Conservation (phyloP, 129 eudicot species). For the Pulicaria dysenterica region DNA sequence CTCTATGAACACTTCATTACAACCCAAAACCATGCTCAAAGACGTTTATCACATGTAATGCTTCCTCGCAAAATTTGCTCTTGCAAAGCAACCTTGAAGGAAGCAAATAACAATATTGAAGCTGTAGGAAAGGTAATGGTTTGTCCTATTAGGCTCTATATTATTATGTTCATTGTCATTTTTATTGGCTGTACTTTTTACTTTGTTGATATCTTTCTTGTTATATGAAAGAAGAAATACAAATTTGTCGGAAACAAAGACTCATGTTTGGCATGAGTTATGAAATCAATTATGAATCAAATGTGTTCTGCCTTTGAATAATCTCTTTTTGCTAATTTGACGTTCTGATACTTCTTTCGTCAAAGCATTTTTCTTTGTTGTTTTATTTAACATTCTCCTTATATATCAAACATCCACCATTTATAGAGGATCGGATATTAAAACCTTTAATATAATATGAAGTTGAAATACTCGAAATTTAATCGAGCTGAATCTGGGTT, state of each 20-base stretch:
- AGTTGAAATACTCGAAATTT: neutral
- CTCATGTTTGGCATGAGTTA: neutral
- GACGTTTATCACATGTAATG: slow-evolving; percentile 18
- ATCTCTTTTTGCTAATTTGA: neutral
- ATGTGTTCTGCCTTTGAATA: neutral
- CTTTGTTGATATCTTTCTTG: neutral
- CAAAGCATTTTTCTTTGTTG: slow-evolving; percentile 12
- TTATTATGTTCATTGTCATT: neutral
- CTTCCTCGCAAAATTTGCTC: slow-evolving; percentile 31
- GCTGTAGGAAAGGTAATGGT: slow-evolving; percentile 32
- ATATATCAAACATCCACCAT: neutral
- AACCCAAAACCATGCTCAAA: slow-evolving; percentile 4
- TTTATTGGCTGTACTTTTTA: neutral
- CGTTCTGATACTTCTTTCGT: neutral
- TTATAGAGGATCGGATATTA: neutral
- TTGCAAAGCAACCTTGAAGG: slow-evolving; percentile 47
- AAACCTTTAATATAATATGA: neutral
- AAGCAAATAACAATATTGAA: slow-evolving; percentile 29
- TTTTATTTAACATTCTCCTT: neutral
- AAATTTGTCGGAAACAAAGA: neutral
- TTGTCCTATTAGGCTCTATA: neutral
- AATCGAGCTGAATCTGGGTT: neutral
- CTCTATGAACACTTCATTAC: slow-evolving; percentile 10
- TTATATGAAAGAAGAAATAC: neutral
- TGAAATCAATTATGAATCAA: neutral